phyloP scores from a whole-genome alignment of 2,329 filamentous ascomycete genomes.

The Colletotrichum sp. region DNA sequence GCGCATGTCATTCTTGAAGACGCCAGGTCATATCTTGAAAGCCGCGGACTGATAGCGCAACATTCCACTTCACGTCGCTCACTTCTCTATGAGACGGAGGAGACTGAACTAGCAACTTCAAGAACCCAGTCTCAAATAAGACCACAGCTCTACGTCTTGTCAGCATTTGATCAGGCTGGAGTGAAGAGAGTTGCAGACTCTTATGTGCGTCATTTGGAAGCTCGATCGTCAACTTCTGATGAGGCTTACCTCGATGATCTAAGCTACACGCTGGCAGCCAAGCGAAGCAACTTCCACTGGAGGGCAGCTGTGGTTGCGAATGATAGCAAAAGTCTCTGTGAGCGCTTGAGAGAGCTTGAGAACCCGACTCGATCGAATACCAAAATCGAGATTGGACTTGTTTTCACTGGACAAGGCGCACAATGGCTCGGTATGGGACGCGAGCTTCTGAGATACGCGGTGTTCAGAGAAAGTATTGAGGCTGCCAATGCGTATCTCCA shows the following conservation, averaged over 20 bases:
- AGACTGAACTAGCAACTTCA: neutral
- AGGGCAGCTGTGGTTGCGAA: neutral
- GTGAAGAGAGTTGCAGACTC: too few relatives aligned
- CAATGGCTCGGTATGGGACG: slow-evolving; percentile 26
- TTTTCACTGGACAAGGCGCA: slow-evolving; percentile 31
- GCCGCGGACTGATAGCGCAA: neutral
- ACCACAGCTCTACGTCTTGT: neutral
- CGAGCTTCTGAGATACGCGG: slow-evolving; percentile 35
- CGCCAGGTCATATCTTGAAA: neutral
- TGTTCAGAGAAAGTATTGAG: slow-evolving; percentile 32
- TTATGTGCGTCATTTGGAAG: neutral
- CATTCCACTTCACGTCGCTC: neutral
- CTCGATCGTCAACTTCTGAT: neutral
- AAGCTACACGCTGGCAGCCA: neutral
- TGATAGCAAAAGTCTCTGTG: neutral
- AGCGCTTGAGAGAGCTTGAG: neutral
- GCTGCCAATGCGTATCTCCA: slow-evolving; percentile 22
- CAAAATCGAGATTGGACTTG: neutral
- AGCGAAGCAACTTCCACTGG: neutral
- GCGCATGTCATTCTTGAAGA: slow-evolving; percentile 29
- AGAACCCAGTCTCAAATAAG: neutral
- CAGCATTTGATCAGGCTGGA: neutral
- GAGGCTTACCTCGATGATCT: neutral
- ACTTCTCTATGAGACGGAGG: neutral
- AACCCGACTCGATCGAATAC: neutral